Evolutionary conservation across 306 rosid genomes (phyloP).

Genomic region (Carpinus viminea): DNA sequence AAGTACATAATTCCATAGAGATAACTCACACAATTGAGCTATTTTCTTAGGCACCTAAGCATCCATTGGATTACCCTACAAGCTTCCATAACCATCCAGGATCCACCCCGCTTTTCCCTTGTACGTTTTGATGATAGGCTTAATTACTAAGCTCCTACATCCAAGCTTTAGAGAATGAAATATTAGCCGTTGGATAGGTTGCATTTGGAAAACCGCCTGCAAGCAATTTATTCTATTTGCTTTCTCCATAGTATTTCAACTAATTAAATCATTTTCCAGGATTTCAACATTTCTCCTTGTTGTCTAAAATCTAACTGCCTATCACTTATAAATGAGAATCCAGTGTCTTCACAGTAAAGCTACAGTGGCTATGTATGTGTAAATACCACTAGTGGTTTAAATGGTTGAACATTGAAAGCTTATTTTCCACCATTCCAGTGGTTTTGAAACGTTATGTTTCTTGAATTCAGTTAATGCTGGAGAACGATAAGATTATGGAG

Average conservation of each 20-base stretch:
- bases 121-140: constrained; percentile 5
- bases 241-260: background rate
- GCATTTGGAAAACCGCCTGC: constrained; percentile 9
- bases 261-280: background rate
- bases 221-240: background rate
- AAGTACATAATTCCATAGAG: background rate
- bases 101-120: background rate
- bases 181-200: constrained; percentile 2
- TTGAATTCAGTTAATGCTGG: constrained; percentile 65
- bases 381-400: background rate
- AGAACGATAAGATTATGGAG: constrained; percentile 56
- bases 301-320: background rate
- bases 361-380: background rate
- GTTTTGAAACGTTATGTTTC: constrained; percentile 5
- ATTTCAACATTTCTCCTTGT: background rate
- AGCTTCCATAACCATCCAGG: constrained; percentile 1
- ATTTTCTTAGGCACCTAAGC: background rate
- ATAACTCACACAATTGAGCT: background rate
- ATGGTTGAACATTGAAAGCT: background rate
- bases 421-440: background rate
- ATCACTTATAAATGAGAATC: background rate
- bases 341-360: background rate
- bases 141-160: background rate
- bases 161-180: background rate
- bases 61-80: background rate